Conservation (phyloP, 106 monocot species). For the Gastrodia elata region DNA sequence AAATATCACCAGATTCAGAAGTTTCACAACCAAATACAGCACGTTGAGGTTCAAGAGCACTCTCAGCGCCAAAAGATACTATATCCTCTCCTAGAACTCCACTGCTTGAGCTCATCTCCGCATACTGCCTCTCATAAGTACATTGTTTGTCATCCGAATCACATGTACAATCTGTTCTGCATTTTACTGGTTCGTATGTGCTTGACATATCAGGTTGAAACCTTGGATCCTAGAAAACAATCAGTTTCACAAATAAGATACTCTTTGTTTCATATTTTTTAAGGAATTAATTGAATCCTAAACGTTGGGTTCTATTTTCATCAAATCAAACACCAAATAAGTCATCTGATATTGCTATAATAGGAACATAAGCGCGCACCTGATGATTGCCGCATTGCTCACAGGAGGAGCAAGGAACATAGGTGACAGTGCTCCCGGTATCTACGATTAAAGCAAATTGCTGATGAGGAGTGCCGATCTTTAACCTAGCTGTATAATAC, state of each 20-base stretch:
- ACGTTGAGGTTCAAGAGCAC: constrained; percentile 46
- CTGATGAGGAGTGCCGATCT: constrained; percentile 69
- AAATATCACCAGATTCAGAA: constrained; percentile 68
- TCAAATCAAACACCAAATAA: neutral
- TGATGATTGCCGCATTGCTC: constrained; percentile 72
- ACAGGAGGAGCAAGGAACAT: constrained; percentile 63
- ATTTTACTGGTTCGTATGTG: constrained; percentile 51
- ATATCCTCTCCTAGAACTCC: constrained; percentile 73
- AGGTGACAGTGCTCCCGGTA: constrained; percentile 68
- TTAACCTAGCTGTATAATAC: constrained; percentile 63
- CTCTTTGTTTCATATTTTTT: neutral
- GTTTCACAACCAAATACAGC: constrained; percentile 87
- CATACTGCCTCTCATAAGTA: constrained; percentile 67
- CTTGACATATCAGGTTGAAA: constrained; percentile 67
- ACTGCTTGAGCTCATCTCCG: constrained; percentile 81
- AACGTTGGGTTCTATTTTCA: neutral
- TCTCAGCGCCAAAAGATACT: constrained; percentile 54
- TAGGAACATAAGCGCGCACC: constrained; percentile 14
- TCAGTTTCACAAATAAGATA: neutral
- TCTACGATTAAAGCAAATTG: constrained; percentile 66
- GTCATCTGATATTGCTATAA: neutral
- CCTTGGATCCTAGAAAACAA: constrained; percentile 47
- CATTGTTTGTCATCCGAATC: constrained; percentile 52
- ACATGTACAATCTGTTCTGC: constrained; percentile 41
- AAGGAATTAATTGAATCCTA: neutral